Conservation (phyloP, 305 asterid species). For the Nicotiana rustica region DNA sequence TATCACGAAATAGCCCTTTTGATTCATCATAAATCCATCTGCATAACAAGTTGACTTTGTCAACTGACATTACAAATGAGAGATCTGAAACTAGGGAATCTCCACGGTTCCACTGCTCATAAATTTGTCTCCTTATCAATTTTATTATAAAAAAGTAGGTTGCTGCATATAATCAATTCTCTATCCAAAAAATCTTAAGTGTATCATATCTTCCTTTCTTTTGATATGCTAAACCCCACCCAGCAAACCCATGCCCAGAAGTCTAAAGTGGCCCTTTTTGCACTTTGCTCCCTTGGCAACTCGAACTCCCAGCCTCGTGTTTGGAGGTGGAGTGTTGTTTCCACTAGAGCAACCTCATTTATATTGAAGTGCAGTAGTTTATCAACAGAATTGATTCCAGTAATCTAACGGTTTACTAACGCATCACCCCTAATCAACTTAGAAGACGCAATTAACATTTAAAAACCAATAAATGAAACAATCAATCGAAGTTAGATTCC, state of each 20-base stretch:
- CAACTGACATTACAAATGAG: neutral
- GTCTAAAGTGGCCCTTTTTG: slow-evolving; percentile 1
- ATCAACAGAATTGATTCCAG: neutral
- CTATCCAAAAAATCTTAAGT: neutral
- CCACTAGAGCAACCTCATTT: neutral
- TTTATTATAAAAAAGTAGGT: neutral
- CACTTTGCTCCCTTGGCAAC: neutral
- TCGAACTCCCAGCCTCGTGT: neutral
- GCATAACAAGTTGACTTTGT: slow-evolving; percentile 39
- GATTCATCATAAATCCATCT: slow-evolving; percentile 98
- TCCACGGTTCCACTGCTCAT: neutral
- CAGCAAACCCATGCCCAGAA: neutral
- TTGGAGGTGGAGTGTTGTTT: neutral
- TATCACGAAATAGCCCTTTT: slow-evolving; percentile 88
- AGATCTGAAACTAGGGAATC: slow-evolving; percentile 21
- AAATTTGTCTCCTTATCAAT: slow-evolving; percentile 19
- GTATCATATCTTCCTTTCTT: slow-evolving; percentile 13
- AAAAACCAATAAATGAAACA: slow-evolving; percentile 20
- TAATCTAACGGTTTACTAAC: slow-evolving; percentile 13
- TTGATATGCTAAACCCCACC: slow-evolving; percentile 5
- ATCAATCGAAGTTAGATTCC: neutral
- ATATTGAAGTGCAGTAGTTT: neutral
- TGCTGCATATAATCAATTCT: neutral
- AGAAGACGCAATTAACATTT: slow-evolving; percentile 5
- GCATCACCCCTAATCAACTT: neutral